Conservation (phyloP, 805 yeast genomes). For the Yamadazyma nakazawae region DNA sequence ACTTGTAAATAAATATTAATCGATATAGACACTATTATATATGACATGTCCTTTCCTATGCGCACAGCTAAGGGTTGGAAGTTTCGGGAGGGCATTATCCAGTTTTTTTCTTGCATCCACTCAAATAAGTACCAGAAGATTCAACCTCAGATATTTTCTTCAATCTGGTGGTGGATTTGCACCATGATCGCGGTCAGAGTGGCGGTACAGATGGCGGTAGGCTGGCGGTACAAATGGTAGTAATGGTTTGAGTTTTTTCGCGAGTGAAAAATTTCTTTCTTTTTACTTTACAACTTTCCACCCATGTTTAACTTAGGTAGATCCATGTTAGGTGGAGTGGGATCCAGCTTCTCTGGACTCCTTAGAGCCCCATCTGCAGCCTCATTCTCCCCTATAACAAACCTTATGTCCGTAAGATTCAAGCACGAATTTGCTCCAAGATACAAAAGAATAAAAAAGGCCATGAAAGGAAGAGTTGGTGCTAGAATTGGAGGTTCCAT, state of each 20-base stretch:
- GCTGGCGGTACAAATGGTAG: background rate
- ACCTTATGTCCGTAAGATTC: slow-evolving; percentile 29
- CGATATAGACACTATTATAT: too few relatives aligned
- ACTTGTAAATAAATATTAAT: background rate
- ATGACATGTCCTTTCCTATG: too few relatives aligned
- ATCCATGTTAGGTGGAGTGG: slow-evolving; percentile 1
- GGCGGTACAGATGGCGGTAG: background rate
- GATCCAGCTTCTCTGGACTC: background rate
- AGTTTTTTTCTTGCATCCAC: too few relatives aligned
- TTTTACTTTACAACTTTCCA: background rate
- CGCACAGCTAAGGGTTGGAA: too few relatives aligned
- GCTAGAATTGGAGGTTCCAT: slow-evolving; percentile 93
- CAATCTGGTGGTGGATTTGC: background rate
- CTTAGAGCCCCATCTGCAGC: background rate
- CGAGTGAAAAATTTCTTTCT: background rate
- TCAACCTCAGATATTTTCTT: background rate
- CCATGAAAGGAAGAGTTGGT: slow-evolving; percentile 90
- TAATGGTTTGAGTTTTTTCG: background rate
- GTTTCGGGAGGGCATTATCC: too few relatives aligned
- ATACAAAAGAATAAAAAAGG: slow-evolving; percentile 62
- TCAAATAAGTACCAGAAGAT: too few relatives aligned
- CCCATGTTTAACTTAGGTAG: slow-evolving; percentile 4
- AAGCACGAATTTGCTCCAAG: slow-evolving; percentile 80
- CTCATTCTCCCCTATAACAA: slow-evolving; percentile 1
- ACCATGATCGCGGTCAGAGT: too few relatives aligned